Conservation (phyloP, 2,329 filamentous ascomycete species). For the Alternaria angustiovoidea region DNA sequence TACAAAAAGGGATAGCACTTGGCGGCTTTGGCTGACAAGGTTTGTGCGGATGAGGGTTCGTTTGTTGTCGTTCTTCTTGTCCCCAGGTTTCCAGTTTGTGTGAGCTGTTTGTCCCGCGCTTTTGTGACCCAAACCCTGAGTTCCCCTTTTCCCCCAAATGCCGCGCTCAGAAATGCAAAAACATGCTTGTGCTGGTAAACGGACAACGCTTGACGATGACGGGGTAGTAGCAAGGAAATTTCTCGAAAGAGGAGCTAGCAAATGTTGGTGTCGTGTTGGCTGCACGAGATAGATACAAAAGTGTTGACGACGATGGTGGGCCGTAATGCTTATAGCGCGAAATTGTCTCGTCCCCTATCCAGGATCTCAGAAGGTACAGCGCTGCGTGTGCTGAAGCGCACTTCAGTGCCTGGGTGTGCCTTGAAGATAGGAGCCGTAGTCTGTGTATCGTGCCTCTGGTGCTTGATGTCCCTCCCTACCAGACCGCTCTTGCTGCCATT, state of each 20-base stretch:
- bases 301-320: neutral
- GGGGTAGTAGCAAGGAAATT: constrained; percentile 9
- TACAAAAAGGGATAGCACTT: neutral
- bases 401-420: constrained; percentile 51
- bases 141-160: neutral
- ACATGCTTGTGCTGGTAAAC: constrained; percentile 4
- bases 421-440: constrained; percentile 53
- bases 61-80: neutral
- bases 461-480: constrained; percentile 44
- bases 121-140: neutral
- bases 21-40: neutral
- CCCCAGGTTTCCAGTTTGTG: neutral
- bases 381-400: constrained; percentile 49
- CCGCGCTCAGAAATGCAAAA: constrained; percentile 5
- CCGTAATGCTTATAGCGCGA: constrained; percentile 21
- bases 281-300: neutral
- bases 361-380: constrained; percentile 51
- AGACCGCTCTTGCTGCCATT: constrained; percentile 27
- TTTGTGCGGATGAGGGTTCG: neutral
- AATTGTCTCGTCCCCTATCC: constrained; percentile 39
- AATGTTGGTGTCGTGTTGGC: neutral
- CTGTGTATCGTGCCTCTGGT: constrained; percentile 47
- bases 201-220: constrained; percentile 2
- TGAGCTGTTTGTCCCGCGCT: neutral
- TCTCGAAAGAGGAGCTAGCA: neutral